phyloP scores from a whole-genome alignment of 1,284 basidiomycete species.

The Lignosus rhinocerotis region DNA sequence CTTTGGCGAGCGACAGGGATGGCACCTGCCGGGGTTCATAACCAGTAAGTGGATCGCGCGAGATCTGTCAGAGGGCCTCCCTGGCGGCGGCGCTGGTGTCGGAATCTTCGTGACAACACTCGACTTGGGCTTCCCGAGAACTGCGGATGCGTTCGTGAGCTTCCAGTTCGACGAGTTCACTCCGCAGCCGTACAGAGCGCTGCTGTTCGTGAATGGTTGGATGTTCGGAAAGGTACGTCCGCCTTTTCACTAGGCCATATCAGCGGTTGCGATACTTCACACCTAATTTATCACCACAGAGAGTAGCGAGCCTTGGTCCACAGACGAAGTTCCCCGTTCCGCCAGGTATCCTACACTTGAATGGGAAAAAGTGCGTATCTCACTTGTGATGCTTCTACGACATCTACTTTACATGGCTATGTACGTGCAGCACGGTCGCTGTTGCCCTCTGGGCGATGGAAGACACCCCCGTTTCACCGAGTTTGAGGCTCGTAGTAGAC shows the following conservation, averaged over 20 bases:
- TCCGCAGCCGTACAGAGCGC: constrained; percentile 65
- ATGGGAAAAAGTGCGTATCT: constrained; percentile 64
- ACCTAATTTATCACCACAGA: constrained; percentile 25
- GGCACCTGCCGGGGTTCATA: constrained; percentile 79
- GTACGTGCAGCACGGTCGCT: constrained; percentile 59
- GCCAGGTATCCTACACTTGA: constrained; percentile 72
- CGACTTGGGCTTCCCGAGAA: constrained; percentile 55
- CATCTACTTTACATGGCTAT: neutral
- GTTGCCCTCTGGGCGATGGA: constrained; percentile 72
- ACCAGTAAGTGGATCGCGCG: constrained; percentile 59
- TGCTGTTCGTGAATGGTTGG: constrained; percentile 84
- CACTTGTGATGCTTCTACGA: neutral
- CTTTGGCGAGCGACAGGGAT: constrained; percentile 75
- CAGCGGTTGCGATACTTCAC: neutral
- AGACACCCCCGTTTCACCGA: constrained; percentile 47
- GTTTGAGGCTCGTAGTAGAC: constrained; percentile 56
- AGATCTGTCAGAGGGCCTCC: constrained; percentile 57
- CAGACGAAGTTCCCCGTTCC: constrained; percentile 79
- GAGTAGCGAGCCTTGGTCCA: constrained; percentile 46
- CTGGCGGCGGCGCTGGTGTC: constrained; percentile 56
- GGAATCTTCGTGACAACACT: constrained; percentile 81
- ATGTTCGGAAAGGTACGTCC: constrained; percentile 76
- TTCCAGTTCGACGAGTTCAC: constrained; percentile 60
- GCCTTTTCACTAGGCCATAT: neutral
- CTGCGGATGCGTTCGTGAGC: constrained; percentile 63